Conservation (phyloP, 108 stramenopile genomes). For the Chaetoceros muelleri region DNA sequence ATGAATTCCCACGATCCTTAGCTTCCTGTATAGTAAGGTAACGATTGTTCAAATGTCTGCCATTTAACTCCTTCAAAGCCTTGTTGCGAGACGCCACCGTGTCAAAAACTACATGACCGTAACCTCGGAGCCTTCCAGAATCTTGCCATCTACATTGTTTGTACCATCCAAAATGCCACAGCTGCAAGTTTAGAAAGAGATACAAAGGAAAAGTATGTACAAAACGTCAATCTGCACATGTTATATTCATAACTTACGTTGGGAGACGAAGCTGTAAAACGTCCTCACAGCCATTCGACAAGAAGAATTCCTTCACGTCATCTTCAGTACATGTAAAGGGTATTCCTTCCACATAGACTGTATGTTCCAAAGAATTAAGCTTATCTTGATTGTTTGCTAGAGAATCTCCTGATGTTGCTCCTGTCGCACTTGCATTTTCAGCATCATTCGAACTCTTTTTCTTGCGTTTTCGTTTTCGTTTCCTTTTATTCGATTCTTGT, state of each 20-base stretch:
- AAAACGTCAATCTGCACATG: not conserved
- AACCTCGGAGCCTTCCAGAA: conserved; percentile 85
- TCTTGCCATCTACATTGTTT: conserved; percentile 89
- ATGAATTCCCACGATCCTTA: conserved; percentile 28
- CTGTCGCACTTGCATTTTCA: conserved; percentile 9
- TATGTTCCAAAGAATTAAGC: conserved; percentile 30
- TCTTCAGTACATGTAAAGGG: conserved; percentile 67
- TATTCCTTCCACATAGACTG: conserved; percentile 88
- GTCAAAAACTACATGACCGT: conserved; percentile 86
- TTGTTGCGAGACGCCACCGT: conserved; percentile 25
- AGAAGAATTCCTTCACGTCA: conserved; percentile 69
- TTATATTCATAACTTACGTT: conserved; percentile 11
- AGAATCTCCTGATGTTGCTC: conserved; percentile 2
- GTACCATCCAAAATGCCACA: too few relatives aligned
- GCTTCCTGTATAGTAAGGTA: conserved; percentile 71
- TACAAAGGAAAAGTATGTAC: not conserved
- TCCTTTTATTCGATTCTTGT: conserved; percentile 32
- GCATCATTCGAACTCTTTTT: conserved; percentile 12
- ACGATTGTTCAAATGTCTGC: conserved; percentile 52
- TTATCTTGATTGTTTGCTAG: conserved; percentile 8
- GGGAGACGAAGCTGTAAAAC: conserved; percentile 78
- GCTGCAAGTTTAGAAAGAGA: too few relatives aligned
- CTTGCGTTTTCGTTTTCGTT: conserved; percentile 68
- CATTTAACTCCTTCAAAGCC: conserved; percentile 54
- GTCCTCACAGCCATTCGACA: conserved; percentile 27